Evolutionary conservation across 2,329 filamentous ascomycete genomes (phyloP).

Genomic region (Cordyceps cateniannulata): DNA sequence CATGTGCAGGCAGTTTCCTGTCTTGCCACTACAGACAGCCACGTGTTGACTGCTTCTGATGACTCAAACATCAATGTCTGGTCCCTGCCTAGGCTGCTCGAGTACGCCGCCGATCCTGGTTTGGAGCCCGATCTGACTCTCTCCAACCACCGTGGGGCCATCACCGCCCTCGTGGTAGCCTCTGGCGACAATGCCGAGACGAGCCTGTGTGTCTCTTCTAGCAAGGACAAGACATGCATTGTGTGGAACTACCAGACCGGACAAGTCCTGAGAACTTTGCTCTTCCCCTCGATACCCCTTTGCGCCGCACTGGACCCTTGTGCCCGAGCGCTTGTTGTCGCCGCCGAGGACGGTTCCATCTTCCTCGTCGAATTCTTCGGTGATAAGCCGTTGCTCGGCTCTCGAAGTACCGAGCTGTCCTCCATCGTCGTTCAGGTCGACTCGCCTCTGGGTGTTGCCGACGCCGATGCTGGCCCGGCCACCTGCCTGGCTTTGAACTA

Average conservation of each 20-base stretch:
- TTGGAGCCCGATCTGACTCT: slow-evolving; percentile 71
- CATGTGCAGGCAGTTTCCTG: slow-evolving; percentile 77
- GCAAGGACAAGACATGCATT: slow-evolving; percentile 81
- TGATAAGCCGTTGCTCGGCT: slow-evolving; percentile 48
- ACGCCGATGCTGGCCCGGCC: slow-evolving; percentile 58
- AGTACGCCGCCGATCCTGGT: slow-evolving; percentile 46
- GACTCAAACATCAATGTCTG: slow-evolving; percentile 92
- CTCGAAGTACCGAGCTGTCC: slow-evolving; percentile 43
- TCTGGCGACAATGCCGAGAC: slow-evolving; percentile 62
- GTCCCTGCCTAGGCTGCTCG: slow-evolving; percentile 70
- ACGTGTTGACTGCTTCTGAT: slow-evolving; percentile 70
- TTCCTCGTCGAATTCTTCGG: slow-evolving; percentile 70
- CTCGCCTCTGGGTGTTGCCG: slow-evolving; percentile 48
- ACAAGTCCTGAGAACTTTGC: slow-evolving; percentile 68
- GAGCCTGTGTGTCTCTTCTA: slow-evolving; percentile 77
- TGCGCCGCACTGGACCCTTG: slow-evolving; percentile 75
- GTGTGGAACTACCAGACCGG: slow-evolving; percentile 89
- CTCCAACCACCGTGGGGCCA: slow-evolving; percentile 67
- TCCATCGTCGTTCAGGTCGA: slow-evolving; percentile 52
- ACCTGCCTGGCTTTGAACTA: slow-evolving; percentile 69
- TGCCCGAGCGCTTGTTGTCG: slow-evolving; percentile 74
- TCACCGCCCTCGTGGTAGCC: slow-evolving; percentile 58
- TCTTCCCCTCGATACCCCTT: slow-evolving; percentile 67
- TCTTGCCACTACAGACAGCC: slow-evolving; percentile 63
- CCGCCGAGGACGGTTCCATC: slow-evolving; percentile 72